Base-by-base conservation (phyloP, 192 early-diverging fungal species). In the Umbelopsis vinacea region DNA sequence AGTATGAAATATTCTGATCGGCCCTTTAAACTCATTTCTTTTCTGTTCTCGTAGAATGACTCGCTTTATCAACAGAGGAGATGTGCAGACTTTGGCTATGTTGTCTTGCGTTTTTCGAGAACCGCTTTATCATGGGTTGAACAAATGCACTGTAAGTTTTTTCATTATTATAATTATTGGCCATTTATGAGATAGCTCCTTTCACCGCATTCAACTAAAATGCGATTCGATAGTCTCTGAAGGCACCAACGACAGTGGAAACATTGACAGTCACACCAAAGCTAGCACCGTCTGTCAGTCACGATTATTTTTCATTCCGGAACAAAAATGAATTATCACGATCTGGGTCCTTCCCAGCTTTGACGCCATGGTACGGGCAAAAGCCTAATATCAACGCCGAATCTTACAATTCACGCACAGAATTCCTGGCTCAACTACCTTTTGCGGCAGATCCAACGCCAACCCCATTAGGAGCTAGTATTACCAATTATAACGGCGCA, bases 21-120 rank as follows among this genome's bases (percentile, higher is more conserved):
- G 8, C 38, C 4, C 35, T 21, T n/a, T 6, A 45, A 37, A 15
- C 0, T 46, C 23, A 45, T 52, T 72, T 12, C 23, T 66, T 33
- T 40, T 66, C 14, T 21, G 21, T 71, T 80, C 29, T 9, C 22
- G 15, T 67, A 87, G 87, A 19, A 81, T 92, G 66, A 67, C 76
- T 0, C 83, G 90, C 70, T 79, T 89, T 55, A 77, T 83, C 43
- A 63, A 70, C 10, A 76, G 81, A 68, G 86, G 90, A 8, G 90
- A 92, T 77, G 83, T 90, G 24, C 91, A 92, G 71, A 91, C 84
- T 43, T 69, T 88, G 24, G 90, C 90, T 0, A 72, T 92, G 38
- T 71, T 92, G 21, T 81, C 82, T 17, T 92, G 91, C 69, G 88
- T 86, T 1, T 90, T 92, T 69, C 79, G 77, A 33, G 84, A 84